A percentile compares a stretch with the other conserved stretches of the same genome.
These are phyloP conservation scores for Esteya vermicola DNA, from an alignment of 2,329 filamentous ascomycete genomes.

Conservation along the genomic window DNA sequence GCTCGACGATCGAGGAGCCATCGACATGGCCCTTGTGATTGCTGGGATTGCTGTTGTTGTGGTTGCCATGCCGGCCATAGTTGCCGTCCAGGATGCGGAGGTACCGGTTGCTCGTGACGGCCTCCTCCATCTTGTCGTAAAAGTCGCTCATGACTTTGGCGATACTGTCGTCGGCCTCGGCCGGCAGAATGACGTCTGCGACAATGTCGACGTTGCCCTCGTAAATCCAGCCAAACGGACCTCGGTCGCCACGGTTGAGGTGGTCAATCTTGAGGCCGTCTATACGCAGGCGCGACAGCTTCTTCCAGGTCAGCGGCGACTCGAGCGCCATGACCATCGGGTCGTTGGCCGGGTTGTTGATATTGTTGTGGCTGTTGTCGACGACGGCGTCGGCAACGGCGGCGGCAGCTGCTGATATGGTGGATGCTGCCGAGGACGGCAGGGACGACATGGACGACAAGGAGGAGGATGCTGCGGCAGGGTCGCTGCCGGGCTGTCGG, in stretches of 20 bases:
- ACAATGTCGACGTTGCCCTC: slow-evolving; percentile 96
- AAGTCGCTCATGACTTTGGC: slow-evolving; percentile 94
- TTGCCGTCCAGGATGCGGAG: slow-evolving; percentile 39
- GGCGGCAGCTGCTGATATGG: slow-evolving; percentile 44
- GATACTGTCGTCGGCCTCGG: slow-evolving; percentile 75
- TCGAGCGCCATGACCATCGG: slow-evolving; percentile 4
- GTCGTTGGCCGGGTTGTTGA: slow-evolving; percentile 15
- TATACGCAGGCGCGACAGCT: slow-evolving; percentile 82
- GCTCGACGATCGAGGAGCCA: no score
- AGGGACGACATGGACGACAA: no score
- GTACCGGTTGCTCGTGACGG: slow-evolving; percentile 66
- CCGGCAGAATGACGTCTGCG: slow-evolving; percentile 86
- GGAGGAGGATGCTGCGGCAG: no score
- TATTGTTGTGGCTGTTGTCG: slow-evolving; percentile 48
- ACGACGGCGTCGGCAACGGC: slow-evolving; percentile 33
- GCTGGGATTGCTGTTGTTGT: not conserved
- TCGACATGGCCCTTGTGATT: no score
- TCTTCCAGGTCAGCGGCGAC: slow-evolving; percentile 59
- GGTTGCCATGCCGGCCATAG: slow-evolving; percentile 3
- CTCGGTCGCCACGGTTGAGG: slow-evolving; percentile 81
- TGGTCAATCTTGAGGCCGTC: slow-evolving; percentile 93
- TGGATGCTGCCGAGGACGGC: no score
- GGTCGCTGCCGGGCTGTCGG: no score
- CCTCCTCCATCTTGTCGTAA: slow-evolving; percentile 89
- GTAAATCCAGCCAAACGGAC: slow-evolving; percentile 94